Base-by-base conservation (phyloP, 2,329 filamentous ascomycete genomes). In the Lachnellula occidentalis region DNA sequence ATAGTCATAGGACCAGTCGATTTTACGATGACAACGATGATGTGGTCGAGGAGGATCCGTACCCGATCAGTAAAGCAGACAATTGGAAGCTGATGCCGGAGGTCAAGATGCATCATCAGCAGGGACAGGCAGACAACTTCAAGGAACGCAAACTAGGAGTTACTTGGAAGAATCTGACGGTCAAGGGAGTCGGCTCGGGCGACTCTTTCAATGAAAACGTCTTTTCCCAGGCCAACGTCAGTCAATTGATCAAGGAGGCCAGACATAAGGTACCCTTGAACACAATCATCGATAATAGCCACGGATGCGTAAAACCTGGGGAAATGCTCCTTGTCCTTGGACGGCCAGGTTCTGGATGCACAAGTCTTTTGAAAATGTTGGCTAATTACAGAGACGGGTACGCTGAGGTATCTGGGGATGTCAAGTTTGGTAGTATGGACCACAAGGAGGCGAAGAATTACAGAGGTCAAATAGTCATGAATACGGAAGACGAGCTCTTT, bases 291-390 rank as follows among this genome's bases (percentile, higher is more conserved):
- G 78, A 86, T 50, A 76, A 81, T 61, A 81, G 78, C 54, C 80
- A 83, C 65, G 86, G 86, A 11, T 87, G 83, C 60, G 81, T 90
- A 48, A 84, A 85, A 66, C 85, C 86, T 0, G 87, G 85, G 19
- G 85, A 88, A 69, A 87, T 88, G 85, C 70, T 88, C 1, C 72
- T 88, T 0, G 85, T 89, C 0, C 73, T 89, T 0, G 86, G 86
- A 3, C 76, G 85, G 1, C 86, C 86, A 0, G 86, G 85, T 0
- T 77, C 83, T 3, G 86, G 86, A 34, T 90, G 87, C 67, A 87
- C 86, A 0, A 87, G 86, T 0, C 74, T 90, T 15, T 74, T 91
- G 45, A 90, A 87, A 63, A 75, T 87, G 62, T 74, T 90, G 5
- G 76, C 84, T 48, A 90, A 90, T 62, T 77, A 80, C 53, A 73